phyloP scores from a whole-genome alignment of 768 basidiomycete genomes.

The Melanogaster broomeanus region DNA sequence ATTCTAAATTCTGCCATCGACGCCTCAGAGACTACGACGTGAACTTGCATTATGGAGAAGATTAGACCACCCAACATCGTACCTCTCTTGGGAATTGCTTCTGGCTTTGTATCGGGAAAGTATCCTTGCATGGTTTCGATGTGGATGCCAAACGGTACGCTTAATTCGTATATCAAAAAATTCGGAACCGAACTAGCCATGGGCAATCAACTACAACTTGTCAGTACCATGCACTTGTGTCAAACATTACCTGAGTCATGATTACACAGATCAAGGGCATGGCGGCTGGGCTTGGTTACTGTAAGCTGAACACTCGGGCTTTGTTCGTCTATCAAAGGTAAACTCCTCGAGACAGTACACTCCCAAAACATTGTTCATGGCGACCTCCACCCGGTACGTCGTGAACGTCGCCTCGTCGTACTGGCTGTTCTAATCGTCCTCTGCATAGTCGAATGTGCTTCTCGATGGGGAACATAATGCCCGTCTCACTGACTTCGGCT shows the following conservation, averaged over 20 bases:
- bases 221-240: background rate
- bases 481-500: slow-evolving; percentile 5
- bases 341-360: slow-evolving; percentile 1
- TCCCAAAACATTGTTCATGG: background rate
- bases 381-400: slow-evolving; percentile 1
- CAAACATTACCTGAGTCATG: too few relatives aligned
- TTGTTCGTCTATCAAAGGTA: background rate
- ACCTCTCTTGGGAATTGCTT: slow-evolving; percentile 1
- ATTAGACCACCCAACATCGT: slow-evolving; percentile 11
- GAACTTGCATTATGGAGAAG: slow-evolving; percentile 9
- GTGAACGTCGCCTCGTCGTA: background rate
- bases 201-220: background rate
- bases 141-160: slow-evolving; percentile 9
- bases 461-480: background rate
- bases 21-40: slow-evolving; percentile 3
- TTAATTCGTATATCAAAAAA: background rate
- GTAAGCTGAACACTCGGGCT: background rate
- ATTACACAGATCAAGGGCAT: slow-evolving; percentile 1
- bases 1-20: background rate
- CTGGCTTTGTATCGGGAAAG: slow-evolving; percentile 4
- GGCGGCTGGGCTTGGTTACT: slow-evolving; percentile 1
- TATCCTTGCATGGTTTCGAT: slow-evolving; percentile 5
- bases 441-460: slow-evolving; percentile 2
- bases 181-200: background rate
- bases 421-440: background rate